Evolutionary conservation across 495 filamentous ascomycete genomes (phyloP).

Genomic region (Aspergillus cristatus): DNA sequence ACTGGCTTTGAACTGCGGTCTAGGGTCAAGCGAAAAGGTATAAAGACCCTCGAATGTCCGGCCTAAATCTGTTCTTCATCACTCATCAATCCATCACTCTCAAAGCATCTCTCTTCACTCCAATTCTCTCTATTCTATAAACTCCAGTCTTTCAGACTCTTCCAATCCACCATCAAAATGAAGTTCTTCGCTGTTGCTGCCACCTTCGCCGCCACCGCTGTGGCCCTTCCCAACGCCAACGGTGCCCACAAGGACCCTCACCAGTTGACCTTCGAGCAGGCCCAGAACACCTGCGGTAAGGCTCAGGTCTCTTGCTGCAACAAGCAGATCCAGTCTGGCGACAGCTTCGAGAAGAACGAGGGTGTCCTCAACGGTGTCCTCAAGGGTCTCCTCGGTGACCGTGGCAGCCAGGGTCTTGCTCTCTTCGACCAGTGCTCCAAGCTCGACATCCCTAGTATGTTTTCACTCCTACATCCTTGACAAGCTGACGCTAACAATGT

Average conservation of each 20-base stretch:
- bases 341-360: constrained; percentile 14
- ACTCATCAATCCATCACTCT: constrained; percentile 9
- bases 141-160: constrained; percentile 1
- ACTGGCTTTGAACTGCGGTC: too few species aligned
- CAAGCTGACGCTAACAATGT: neutral
- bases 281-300: constrained; percentile 32
- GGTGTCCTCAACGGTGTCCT: constrained; percentile 16
- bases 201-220: constrained; percentile 22
- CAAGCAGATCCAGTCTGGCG: constrained; percentile 24
- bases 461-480: neutral
- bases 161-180: constrained; percentile 21
- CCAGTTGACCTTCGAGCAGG: constrained; percentile 27
- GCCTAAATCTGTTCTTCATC: neutral
- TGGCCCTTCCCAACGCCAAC: constrained; percentile 16
- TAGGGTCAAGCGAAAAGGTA: constrained; percentile 7
- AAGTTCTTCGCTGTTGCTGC: constrained; percentile 24
- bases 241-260: constrained; percentile 7
- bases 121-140: constrained; percentile 5
- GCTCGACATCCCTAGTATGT: constrained; percentile 16
- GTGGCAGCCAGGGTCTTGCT: constrained; percentile 18
- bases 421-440: constrained; percentile 22
- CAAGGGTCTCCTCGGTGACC: constrained; percentile 13
- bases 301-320: constrained; percentile 36
- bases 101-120: constrained; percentile 6
- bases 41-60: constrained; percentile 8